These are phyloP conservation scores for Boletus sp. DNA, from an alignment of 1,284 basidiomycete species.

Conservation along the genomic window DNA sequence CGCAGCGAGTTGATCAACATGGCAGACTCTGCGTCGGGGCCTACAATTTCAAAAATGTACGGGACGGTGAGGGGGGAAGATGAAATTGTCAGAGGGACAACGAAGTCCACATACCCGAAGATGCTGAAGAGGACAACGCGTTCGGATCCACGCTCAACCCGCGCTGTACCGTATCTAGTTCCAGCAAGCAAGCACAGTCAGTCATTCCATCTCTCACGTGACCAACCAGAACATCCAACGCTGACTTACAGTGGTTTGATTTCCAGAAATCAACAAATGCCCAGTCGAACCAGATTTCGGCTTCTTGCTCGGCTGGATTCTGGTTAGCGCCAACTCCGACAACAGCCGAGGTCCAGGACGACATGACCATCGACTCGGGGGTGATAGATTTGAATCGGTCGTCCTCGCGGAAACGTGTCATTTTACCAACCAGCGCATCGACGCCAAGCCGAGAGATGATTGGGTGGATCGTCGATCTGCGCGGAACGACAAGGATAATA, in stretches of 20 bases:
- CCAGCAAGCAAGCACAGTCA: not conserved
- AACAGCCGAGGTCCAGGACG: conserved; percentile 40
- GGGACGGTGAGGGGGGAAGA: not conserved
- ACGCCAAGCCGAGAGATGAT: conserved; percentile 84
- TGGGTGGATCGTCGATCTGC: conserved; percentile 77
- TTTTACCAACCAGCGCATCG: conserved; percentile 85
- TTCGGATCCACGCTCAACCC: conserved; percentile 64
- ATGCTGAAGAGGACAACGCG: conserved; percentile 47
- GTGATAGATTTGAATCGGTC: conserved; percentile 86
- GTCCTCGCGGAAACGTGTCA: conserved; percentile 85
- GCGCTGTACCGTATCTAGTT: conserved; percentile 48
- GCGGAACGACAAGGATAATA: not conserved
- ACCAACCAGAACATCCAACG: conserved; percentile 8
- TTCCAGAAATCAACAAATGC: conserved; percentile 99
- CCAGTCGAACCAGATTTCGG: conserved; percentile 98
- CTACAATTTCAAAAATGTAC: conserved; percentile 32
- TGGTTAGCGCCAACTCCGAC: conserved; percentile 18
- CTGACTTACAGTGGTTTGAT: conserved; percentile 82
- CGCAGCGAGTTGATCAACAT: conserved; percentile 79
- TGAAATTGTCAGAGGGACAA: not conserved
- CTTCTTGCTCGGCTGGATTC: conserved; percentile 50
- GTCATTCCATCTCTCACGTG: not conserved
- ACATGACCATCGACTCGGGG: conserved; percentile 68
- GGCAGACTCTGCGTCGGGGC: conserved; percentile 71
- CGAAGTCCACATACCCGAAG: conserved; percentile 43